phyloP scores from a whole-genome alignment of 139 green algal species.

The Picochlorum sp. region DNA sequence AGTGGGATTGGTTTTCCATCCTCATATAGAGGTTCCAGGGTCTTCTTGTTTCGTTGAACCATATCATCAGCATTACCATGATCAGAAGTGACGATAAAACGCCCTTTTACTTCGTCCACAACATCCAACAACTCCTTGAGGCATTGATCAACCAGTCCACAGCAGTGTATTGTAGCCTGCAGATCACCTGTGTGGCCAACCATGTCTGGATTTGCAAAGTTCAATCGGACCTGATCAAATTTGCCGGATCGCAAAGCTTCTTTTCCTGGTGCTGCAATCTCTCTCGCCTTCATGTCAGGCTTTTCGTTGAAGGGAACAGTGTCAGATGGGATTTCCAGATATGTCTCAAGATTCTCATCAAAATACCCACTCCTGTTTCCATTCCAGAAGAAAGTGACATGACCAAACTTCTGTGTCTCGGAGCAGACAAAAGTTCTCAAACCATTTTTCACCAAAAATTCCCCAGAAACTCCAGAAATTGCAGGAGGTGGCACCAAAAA shows the following conservation, averaged over 20 bases:
- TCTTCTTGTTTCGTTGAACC: slow-evolving; percentile 87
- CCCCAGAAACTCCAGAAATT: slow-evolving; percentile 29
- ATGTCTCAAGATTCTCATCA: slow-evolving; percentile 82
- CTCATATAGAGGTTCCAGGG: slow-evolving; percentile 40
- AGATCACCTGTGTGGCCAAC: slow-evolving; percentile 81
- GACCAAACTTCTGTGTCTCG: slow-evolving; percentile 67
- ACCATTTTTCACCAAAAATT: slow-evolving; percentile 81
- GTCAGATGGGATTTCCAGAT: slow-evolving; percentile 89
- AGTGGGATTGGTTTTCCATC: slow-evolving; percentile 69
- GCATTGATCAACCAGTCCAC: slow-evolving; percentile 64
- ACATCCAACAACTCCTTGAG: slow-evolving; percentile 65
- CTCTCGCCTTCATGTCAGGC: slow-evolving; percentile 88
- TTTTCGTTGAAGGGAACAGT: slow-evolving; percentile 85
- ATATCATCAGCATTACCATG: slow-evolving; percentile 97
- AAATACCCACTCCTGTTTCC: slow-evolving; percentile 93
- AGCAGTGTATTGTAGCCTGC: slow-evolving; percentile 47
- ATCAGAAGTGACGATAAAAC: slow-evolving; percentile 82
- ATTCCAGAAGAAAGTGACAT: slow-evolving; percentile 97
- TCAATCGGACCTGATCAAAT: slow-evolving; percentile 68
- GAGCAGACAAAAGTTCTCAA: slow-evolving; percentile 77
- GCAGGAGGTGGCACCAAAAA: slow-evolving; percentile 86
- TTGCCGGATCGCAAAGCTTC: slow-evolving; percentile 66
- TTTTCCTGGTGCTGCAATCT: slow-evolving; percentile 82
- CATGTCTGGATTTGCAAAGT: slow-evolving; percentile 83
- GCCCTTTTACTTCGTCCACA: slow-evolving; percentile 35